These are phyloP conservation scores for Buddleja alternifolia DNA, from an alignment of 257 asterid genomes.

Conservation along the genomic window DNA sequence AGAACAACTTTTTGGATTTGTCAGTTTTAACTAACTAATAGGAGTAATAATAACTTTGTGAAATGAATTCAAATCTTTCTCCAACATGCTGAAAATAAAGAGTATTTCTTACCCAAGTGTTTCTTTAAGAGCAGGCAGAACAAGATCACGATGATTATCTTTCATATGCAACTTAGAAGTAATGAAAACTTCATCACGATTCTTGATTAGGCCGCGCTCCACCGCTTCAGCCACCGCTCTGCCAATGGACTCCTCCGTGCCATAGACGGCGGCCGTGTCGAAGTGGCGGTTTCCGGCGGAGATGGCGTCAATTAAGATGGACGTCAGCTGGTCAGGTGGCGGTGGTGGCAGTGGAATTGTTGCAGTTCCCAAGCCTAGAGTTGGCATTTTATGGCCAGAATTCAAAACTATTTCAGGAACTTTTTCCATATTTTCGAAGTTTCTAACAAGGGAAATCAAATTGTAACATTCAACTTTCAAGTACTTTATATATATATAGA, in stretches of 20 bases:
- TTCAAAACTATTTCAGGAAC: conserved; percentile 38
- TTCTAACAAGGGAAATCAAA: neutral
- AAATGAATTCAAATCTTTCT: no score
- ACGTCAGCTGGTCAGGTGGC: conserved; percentile 35
- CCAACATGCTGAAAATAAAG: no score
- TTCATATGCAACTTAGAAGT: conserved; percentile 47
- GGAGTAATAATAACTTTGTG: no score
- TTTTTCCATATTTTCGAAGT: conserved; percentile 14
- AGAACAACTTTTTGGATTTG: no score
- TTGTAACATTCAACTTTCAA: neutral
- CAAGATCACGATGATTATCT: conserved; percentile 43
- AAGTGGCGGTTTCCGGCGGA: conserved; percentile 56
- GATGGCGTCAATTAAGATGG: conserved; percentile 38
- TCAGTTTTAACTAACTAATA: no score
- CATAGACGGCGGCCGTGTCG: conserved; percentile 54
- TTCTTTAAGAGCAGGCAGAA: conserved; percentile 47
- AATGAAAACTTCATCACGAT: conserved; percentile 49
- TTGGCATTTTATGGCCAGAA: conserved; percentile 50
- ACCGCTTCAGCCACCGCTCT: conserved; percentile 44
- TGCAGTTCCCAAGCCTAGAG: conserved; percentile 43
- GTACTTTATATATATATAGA: neutral
- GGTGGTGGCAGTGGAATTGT: conserved; percentile 30
- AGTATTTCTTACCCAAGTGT: conserved; percentile 39
- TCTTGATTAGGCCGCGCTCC: conserved; percentile 38
- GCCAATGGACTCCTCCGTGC: conserved; percentile 51